Conservation (phyloP, 208 protist species). For the Crithidia sp. region DNA sequence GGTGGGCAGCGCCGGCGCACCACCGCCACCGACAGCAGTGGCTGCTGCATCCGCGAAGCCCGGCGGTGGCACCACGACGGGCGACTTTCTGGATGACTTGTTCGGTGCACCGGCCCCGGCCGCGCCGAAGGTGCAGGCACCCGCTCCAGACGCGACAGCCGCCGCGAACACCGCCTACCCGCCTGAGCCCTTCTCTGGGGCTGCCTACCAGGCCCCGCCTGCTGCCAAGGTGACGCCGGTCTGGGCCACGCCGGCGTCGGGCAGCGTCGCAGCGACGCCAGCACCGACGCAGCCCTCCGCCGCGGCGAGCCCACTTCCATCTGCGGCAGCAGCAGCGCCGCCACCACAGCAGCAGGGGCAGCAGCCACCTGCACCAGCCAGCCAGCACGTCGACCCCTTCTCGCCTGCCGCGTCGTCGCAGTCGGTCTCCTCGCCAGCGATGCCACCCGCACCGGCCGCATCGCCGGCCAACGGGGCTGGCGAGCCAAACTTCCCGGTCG, state of each 20-base stretch:
- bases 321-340: neutral
- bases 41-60: constrained; percentile 1
- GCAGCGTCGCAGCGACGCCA: constrained; percentile 7
- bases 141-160: neutral
- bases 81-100: constrained; percentile 80
- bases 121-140: constrained; percentile 7
- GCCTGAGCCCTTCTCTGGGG: constrained; percentile 21
- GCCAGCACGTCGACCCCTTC: constrained; percentile 14
- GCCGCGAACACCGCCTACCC: constrained; percentile 1
- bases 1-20: constrained; percentile 14
- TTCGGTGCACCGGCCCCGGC: constrained; percentile 53
- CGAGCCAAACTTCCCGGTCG: neutral
- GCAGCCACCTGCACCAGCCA: neutral
- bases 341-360: constrained; percentile 1
- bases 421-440: constrained; percentile 20
- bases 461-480: constrained; percentile 19
- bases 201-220: constrained; percentile 34
- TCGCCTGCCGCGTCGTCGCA: constrained; percentile 12
- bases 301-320: neutral
- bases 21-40: constrained; percentile 1
- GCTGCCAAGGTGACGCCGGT: constrained; percentile 46
- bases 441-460: constrained; percentile 29
- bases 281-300: neutral
- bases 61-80: constrained; percentile 14
- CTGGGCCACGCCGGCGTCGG: constrained; percentile 32